Base-by-base conservation (phyloP, 176 grass and related monocot genomes). In the Poa pratensis region DNA sequence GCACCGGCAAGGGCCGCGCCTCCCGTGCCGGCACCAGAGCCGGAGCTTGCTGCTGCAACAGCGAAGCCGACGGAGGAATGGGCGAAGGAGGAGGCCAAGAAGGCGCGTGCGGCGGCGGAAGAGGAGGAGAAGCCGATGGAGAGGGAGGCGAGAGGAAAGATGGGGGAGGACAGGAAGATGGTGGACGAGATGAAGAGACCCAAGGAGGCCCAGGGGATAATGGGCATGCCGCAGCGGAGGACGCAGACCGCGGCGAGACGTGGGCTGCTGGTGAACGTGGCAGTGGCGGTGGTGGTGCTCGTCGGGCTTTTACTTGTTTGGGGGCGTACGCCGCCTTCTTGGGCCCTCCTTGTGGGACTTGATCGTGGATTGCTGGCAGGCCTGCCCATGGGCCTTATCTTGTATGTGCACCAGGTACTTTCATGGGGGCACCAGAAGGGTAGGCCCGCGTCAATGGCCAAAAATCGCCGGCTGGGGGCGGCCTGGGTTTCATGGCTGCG, bases 231-330 rank as follows among this genome's bases (percentile, higher is more conserved):
- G 63, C 7, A 2, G 42, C 26, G 27, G 37, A 60, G 24, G 34
- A 69, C 49, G 70, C 58, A 60, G 32, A 18, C 2, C 53, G 40
- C 83, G 2, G 88, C 37, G 10, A 73, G 18, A 77, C 82, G 73
- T 11, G 66, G 84, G 17, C 68, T 85, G 82, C 74, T 97, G 63
- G 30, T 88, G 85, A 97, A 97, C 79, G 89, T 90, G 79, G 88
- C 54, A 0, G 85, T 92, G 82, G 95, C 85, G 5, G 80, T 75
- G 82, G 61, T 87, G 15, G 87, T 93, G 34, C 84, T 97, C 69
- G 2, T 93, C 22, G 87, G 64, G 28, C n/a, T n/a, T n/a, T n/a
- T n/a, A n/a, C n/a, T n/a, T n/a, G n/a, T n/a, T n/a, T n/a, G n/a
- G n/a, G n/a, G n/a, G n/a, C n/a, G n/a, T n/a, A n/a, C n/a, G n/a